These are phyloP conservation scores for Russula dissimulans DNA, from an alignment of 768 basidiomycete genomes.

Conservation along the genomic window DNA sequence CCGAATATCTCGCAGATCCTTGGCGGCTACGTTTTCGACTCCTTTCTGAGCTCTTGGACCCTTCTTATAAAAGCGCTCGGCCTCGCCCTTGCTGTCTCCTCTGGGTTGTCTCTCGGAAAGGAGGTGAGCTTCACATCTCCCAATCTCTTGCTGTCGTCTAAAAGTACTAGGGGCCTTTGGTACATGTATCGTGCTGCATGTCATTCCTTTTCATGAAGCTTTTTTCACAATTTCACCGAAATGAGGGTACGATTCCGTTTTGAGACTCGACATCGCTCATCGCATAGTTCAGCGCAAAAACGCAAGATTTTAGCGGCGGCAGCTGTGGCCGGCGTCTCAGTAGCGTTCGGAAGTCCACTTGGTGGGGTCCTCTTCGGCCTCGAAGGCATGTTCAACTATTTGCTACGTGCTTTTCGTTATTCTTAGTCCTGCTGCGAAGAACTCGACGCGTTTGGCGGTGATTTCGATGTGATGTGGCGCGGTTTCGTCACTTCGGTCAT, in stretches of 20 bases:
- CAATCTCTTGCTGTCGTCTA: background rate
- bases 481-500: constrained; percentile 87
- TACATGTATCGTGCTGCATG: constrained; percentile 79
- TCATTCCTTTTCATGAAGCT: constrained; percentile 58
- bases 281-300: constrained; percentile 48
- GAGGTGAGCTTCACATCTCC: constrained; percentile 41
- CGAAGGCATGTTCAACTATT: constrained; percentile 37
- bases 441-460: constrained; percentile 57
- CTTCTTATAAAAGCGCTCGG: constrained; percentile 79
- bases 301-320: constrained; percentile 75
- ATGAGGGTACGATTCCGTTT: constrained; percentile 47
- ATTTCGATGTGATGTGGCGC: constrained; percentile 73
- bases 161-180: constrained; percentile 56
- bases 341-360: constrained; percentile 81
- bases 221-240: constrained; percentile 64
- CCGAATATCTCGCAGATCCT: constrained; percentile 44
- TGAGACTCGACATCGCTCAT: background rate
- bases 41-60: constrained; percentile 80
- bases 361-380: constrained; percentile 82
- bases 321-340: constrained; percentile 78
- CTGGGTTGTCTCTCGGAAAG: constrained; percentile 77
- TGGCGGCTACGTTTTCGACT: constrained; percentile 78
- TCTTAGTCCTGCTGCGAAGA: constrained; percentile 30
- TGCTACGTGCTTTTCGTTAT: background rate
- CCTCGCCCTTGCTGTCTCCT: constrained; percentile 74